These are phyloP conservation scores for Coemansia sp. DNA, from an alignment of 192 early-diverging fungal genomes.

Conservation along the genomic window DNA sequence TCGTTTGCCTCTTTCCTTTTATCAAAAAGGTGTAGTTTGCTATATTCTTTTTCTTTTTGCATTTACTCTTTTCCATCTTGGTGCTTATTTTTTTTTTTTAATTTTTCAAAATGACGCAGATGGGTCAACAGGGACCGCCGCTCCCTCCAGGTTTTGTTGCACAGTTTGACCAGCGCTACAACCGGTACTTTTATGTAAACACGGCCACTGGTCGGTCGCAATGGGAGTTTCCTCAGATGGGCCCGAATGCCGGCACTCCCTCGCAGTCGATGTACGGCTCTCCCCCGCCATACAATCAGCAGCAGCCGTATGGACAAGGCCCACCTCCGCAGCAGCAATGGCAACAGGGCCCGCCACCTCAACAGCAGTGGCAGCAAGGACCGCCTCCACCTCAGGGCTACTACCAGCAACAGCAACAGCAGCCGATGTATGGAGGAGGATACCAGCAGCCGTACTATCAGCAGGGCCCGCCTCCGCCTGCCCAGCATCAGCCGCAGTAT, in stretches of 20 bases:
- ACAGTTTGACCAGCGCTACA: constrained; percentile 14
- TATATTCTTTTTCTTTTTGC: not conserved
- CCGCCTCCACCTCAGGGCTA: not conserved
- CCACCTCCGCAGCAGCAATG: not conserved
- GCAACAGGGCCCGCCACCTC: not conserved
- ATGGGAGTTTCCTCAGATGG: constrained; percentile 11
- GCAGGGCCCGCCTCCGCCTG: not conserved
- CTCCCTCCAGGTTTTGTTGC: constrained; percentile 35
- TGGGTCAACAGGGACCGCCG: not conserved
- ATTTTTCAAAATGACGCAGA: not conserved
- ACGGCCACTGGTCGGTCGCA: constrained; percentile 23
- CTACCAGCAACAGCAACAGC: constrained; percentile 3
- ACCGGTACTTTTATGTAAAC: constrained; percentile 31
- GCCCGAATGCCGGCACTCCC: not conserved
- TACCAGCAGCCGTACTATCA: constrained; percentile 9
- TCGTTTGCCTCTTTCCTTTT: not conserved
- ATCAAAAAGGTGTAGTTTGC: not conserved
- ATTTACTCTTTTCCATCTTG: not conserved
- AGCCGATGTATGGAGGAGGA: not conserved
- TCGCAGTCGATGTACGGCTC: constrained; percentile 5
- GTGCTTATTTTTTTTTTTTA: constrained; percentile 5
- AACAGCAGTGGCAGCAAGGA: not conserved
- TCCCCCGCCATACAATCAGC: not conserved
- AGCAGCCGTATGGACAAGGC: constrained; percentile 8
- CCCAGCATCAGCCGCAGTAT: constrained; percentile 10